Percentiles rank a stretch among this genome's conserved stretches.
These are phyloP conservation scores for Amaranthus tricolor DNA, from an alignment of 179 eudicot genomes.

Conservation along the genomic window DNA sequence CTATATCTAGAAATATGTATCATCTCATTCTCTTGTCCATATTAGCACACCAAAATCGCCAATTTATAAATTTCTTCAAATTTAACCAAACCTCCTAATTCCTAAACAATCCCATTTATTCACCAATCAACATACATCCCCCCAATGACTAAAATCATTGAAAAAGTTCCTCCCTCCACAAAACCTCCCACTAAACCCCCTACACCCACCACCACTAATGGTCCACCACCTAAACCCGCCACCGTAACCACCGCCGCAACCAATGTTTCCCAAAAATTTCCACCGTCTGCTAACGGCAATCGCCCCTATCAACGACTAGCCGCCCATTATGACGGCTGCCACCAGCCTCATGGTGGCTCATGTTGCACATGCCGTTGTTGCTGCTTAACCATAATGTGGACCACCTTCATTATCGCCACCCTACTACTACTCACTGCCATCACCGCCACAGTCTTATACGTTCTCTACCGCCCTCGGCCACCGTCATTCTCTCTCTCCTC, in stretches of 20 bases:
- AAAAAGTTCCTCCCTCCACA: conserved; percentile 23
- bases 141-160: conserved; percentile 13
- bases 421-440: conserved; percentile 46
- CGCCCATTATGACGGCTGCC: conserved; percentile 22
- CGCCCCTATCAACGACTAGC: conserved; percentile 39
- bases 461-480: conserved; percentile 53
- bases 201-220: conserved; percentile 25
- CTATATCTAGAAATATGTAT: too few species aligned
- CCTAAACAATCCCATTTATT: neutral
- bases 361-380: conserved; percentile 37
- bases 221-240: conserved; percentile 23
- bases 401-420: conserved; percentile 29
- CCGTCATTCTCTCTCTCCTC: conserved; percentile 49
- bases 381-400: conserved; percentile 46
- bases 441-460: conserved; percentile 43
- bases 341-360: conserved; percentile 28
- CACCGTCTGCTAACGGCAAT: conserved; percentile 32
- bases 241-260: conserved; percentile 8
- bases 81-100: too few species aligned
- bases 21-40: too few species aligned
- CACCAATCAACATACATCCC: neutral
- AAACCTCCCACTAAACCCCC: conserved; percentile 37
- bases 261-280: conserved; percentile 7
- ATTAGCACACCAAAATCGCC: too few species aligned
- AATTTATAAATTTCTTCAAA: neutral